These are phyloP conservation scores for Solanum arcanum DNA, from an alignment of 257 asterid species.

Conservation along the genomic window DNA sequence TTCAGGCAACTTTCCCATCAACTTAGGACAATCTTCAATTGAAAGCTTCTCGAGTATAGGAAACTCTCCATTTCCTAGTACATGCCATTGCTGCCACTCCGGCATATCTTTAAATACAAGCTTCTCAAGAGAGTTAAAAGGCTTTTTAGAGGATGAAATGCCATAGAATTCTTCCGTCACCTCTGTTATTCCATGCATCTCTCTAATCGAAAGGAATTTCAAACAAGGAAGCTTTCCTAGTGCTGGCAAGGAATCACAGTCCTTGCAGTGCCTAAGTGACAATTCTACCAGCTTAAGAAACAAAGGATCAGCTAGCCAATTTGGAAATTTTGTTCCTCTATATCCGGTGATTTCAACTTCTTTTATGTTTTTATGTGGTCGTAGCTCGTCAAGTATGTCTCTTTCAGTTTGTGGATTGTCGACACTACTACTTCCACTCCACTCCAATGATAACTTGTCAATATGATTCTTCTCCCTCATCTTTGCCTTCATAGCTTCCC, in stretches of 20 bases:
- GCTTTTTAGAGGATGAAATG: not conserved
- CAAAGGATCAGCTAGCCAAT: not conserved
- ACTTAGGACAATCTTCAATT: not conserved
- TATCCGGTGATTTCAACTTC: not conserved
- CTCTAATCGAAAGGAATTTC: not conserved
- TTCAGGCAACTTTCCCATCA: not conserved
- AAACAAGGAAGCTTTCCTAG: not conserved
- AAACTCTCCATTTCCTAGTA: not conserved
- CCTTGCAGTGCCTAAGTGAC: not conserved
- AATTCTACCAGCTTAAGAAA: not conserved
- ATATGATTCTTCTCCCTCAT: not conserved
- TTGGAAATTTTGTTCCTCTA: not conserved
- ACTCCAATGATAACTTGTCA: not conserved
- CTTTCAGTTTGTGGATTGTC: not conserved
- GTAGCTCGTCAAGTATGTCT: not conserved
- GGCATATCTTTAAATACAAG: not conserved
- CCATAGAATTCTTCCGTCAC: not conserved
- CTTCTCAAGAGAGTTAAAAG: not conserved
- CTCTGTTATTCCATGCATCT: not conserved
- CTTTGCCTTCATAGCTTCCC: not conserved
- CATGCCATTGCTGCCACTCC: not conserved
- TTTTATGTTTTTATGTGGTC: not conserved
- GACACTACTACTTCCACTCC: not conserved
- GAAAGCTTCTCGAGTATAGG: not conserved
- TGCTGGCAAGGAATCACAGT: not conserved